Evolutionary conservation across 495 filamentous ascomycete genomes (phyloP), one percentile per base, ranked within the genome.

Genomic region (Aspergillus sclerotioniger): DNA sequence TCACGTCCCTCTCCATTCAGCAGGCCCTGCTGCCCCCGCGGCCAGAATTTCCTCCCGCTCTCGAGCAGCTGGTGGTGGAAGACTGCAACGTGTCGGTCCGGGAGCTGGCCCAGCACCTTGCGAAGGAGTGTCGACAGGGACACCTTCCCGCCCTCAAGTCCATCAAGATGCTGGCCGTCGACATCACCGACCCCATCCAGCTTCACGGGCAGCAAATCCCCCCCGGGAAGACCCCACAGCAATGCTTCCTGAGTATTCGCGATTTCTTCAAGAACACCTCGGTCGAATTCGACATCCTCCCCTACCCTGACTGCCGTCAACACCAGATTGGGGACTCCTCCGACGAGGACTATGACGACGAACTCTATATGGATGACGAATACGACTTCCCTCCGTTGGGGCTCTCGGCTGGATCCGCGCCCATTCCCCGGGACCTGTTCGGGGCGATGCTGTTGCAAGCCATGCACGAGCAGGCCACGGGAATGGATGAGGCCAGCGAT

Each of bases 21-120:
- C 59, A 71, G 32, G 58, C 56, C 3, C 16, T 59, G n/a, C 65
- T 71, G 17, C 59, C 67, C 8, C 6, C 43, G 17, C 59, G 65
- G 20, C 67, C 67, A 13, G 29, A 60, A 37, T 65, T 71, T 25
- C 60, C 67, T 2, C 48, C 55, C 4, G 60, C 61, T 12, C 45
- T 71, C 3, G 15, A 62, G 37, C 43, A 0, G 0, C 61, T 71
- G 1, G 5, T 45, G 5, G 61, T 71, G 28, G 49, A 57, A 25
- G 63, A 71, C 54, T 68, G 67, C 60, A 68, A 63, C 45, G 57
- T 58, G 12, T 67, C 69, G 9, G 54, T 68, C 31, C 39, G 51
- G 1, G 52, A 67, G 3, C 49, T 67, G 50, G 47, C 54, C 6
- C 47, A 61, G 31, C 51, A 64, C 13, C 57, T 71, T 48, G 69